Percentiles rank a stretch among this genome's conserved stretches.
Conservation (phyloP, 2,329 filamentous ascomycete species). For the Calonectria ilicicola region DNA sequence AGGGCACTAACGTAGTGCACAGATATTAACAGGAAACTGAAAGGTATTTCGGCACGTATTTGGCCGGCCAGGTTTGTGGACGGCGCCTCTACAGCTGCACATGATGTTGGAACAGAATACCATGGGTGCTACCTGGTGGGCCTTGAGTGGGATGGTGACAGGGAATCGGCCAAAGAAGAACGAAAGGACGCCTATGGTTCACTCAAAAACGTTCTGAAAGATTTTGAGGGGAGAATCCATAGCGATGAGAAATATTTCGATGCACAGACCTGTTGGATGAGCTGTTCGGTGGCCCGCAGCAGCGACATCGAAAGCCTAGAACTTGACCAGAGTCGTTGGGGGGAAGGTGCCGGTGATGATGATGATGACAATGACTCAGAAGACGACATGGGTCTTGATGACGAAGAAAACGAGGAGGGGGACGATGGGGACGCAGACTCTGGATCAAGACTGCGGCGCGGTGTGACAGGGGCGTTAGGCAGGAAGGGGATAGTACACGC, state of each 20-base stretch:
- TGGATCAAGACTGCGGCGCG: constrained; percentile 9
- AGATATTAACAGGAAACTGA: constrained; percentile 68
- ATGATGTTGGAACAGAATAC: constrained; percentile 58
- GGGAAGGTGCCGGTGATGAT: constrained; percentile 44
- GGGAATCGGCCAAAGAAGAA: constrained; percentile 52
- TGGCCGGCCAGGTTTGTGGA: constrained; percentile 73
- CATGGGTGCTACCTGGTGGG: constrained; percentile 73
- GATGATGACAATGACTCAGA: constrained; percentile 50
- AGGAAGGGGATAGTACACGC: constrained; percentile 37
- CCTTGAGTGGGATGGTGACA: constrained; percentile 53
- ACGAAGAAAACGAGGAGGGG: constrained; percentile 47
- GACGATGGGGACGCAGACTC: constrained; percentile 28
- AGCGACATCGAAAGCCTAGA: constrained; percentile 55
- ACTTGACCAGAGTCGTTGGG: constrained; percentile 63
- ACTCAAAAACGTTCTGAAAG: constrained; percentile 57
- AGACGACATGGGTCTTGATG: constrained; percentile 55
- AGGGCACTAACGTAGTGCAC: constrained; percentile 18
- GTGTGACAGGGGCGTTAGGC: constrained; percentile 10
- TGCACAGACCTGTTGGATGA: constrained; percentile 61
- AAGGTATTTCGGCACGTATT: constrained; percentile 65
- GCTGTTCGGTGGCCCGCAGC: constrained; percentile 52
- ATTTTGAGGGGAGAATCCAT: constrained; percentile 62
- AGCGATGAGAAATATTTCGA: constrained; percentile 63
- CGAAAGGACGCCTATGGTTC: constrained; percentile 55
- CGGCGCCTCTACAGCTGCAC: constrained; percentile 29